Base-by-base conservation (phyloP, 345 rosid genomes). In the Diplotaxis tenuifolia region DNA sequence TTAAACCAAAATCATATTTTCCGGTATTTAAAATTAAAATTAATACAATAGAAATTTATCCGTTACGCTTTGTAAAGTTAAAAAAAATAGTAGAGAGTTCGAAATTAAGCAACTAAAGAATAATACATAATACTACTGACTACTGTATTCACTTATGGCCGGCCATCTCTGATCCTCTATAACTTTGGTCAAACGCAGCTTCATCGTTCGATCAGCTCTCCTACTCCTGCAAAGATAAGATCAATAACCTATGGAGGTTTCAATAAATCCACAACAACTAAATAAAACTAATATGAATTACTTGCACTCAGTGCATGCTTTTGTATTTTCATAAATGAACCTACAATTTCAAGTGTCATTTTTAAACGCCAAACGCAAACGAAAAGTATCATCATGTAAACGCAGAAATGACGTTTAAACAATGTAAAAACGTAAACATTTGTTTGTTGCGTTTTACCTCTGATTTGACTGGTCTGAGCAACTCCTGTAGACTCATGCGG, bases 381-480 rank as follows among this genome's bases (percentile, higher is more conserved):
- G n/a, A 52, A 34, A 47, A 2, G 14, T 69, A 6, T 15, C 32
- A 3, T 58, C 20, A 59, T 14, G 74, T 59, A 59, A 45, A 27
- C 9, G 19, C 8, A 56, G 16, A 9, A 47, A 10, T 16, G 21
- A 36, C 34, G 56, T 19, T 70, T 19, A 9, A 55, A 65, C 14
- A 22, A 34, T 67, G 1, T 9, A 28, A n/a, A 58, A 16, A 8
- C 10, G 32, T 25, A 38, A 36, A 69, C 15, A 25, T 55, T 4
- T 8, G 21, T 21, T 4, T 0, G 16, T 16, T 20, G 9, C 9
- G 11, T 69, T 52, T 87, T 80, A 89, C 97, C 98, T 90, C 91
- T 86, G 38, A 78, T 80, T 79, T 86, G 83, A 81, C 86, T 83
- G 36, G 89, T 80, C 73, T 80, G 91, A 61, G 85, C 74, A 62